Conservation (phyloP, 495 filamentous ascomycete species). For the Neurospora tetrasperma region DNA sequence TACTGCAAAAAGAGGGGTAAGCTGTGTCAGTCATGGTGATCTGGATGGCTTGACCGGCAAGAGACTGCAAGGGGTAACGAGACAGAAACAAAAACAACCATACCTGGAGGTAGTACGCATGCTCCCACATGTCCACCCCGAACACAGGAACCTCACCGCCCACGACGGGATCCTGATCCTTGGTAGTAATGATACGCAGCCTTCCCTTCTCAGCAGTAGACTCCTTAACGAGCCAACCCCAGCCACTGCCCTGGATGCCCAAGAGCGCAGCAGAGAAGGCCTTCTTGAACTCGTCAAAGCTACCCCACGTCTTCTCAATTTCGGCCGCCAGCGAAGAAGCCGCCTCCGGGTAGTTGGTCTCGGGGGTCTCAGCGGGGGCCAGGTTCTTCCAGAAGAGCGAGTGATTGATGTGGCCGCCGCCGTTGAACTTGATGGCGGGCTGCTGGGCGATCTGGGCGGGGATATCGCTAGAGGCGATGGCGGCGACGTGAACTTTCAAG, state of each 20-base stretch:
- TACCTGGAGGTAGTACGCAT: slow-evolving; percentile 67
- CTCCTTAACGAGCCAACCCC: slow-evolving; percentile 89
- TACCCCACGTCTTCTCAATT: slow-evolving; percentile 56
- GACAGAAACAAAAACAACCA: slow-evolving; percentile 44
- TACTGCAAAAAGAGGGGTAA: slow-evolving; percentile 39
- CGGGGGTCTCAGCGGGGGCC: slow-evolving; percentile 55
- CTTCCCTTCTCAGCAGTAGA: slow-evolving; percentile 47
- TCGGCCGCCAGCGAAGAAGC: slow-evolving; percentile 49
- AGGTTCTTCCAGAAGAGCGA: slow-evolving; percentile 90
- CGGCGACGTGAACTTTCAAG: slow-evolving; percentile 41
- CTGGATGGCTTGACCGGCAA: not conserved
- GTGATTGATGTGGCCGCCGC: slow-evolving; percentile 89
- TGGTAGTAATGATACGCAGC: slow-evolving; percentile 68
- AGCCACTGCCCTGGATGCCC: slow-evolving; percentile 49
- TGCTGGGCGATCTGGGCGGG: slow-evolving; percentile 63
- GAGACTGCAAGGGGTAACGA: not conserved
- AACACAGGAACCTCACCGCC: slow-evolving; percentile 77
- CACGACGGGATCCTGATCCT: slow-evolving; percentile 89
- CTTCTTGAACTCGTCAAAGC: slow-evolving; percentile 61
- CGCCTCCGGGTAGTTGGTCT: slow-evolving; percentile 48
- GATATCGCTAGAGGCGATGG: slow-evolving; percentile 35
- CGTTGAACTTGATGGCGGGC: slow-evolving; percentile 79
- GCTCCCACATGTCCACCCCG: slow-evolving; percentile 95
- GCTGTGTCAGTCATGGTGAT: slow-evolving; percentile 5
- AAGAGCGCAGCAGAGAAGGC: slow-evolving; percentile 64